Conservation (phyloP, 768 basidiomycete species). For the Boletus rubroflammeus region DNA sequence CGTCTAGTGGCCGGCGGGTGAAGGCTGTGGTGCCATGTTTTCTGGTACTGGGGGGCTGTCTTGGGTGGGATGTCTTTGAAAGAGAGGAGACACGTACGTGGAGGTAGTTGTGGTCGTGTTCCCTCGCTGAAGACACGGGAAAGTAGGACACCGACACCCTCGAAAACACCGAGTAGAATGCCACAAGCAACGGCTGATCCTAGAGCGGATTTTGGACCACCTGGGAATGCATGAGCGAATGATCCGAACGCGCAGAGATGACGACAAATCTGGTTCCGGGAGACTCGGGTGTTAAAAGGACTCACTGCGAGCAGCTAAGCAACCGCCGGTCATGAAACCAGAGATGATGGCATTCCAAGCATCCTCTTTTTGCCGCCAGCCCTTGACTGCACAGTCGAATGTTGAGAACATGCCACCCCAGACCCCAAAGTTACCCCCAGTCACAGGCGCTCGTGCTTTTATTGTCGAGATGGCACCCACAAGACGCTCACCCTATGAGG, state of each 20-base stretch:
- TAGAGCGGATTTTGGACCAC: slow-evolving; percentile 87
- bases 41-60: slow-evolving; percentile 43
- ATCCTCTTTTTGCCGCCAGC: slow-evolving; percentile 94
- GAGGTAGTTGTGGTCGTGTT: slow-evolving; percentile 75
- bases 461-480: slow-evolving; percentile 93
- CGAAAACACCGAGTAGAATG: slow-evolving; percentile 90
- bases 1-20: slow-evolving; percentile 50
- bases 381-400: slow-evolving; percentile 98
- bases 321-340: slow-evolving; percentile 98
- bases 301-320: slow-evolving; percentile 89
- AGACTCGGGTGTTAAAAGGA: slow-evolving; percentile 17
- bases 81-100: slow-evolving; percentile 47
- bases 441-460: slow-evolving; percentile 97
- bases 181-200: slow-evolving; percentile 95
- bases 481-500: slow-evolving; percentile 82
- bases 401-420: slow-evolving; percentile 99
- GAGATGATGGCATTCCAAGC: slow-evolving; percentile 99
- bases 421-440: slow-evolving; percentile 94
- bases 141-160: slow-evolving; percentile 92
- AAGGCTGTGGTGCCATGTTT: slow-evolving; percentile 48
- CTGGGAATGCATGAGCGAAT: slow-evolving; percentile 38
- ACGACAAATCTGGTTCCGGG: background rate
- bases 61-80: slow-evolving; percentile 7
- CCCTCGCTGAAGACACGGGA: slow-evolving; percentile 85
- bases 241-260: background rate